These are phyloP conservation scores for Penicillium chermesinum DNA, from an alignment of 495 filamentous ascomycete species.

Conservation along the genomic window DNA sequence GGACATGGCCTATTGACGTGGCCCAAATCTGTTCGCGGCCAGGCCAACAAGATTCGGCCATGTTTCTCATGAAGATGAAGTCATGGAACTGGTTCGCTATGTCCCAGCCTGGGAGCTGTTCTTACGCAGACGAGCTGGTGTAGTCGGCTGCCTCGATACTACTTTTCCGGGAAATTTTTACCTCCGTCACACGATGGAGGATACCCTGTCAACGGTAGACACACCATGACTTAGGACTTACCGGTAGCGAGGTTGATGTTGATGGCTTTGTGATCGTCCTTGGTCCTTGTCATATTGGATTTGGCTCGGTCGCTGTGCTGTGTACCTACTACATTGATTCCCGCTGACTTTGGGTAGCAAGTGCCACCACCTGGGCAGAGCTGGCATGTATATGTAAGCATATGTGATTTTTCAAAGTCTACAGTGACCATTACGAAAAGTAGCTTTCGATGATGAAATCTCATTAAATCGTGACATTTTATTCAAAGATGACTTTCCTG, in stretches of 20 bases:
- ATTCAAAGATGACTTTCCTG: too few species aligned
- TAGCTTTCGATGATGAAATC: too few species aligned
- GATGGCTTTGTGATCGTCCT: constrained; percentile 4
- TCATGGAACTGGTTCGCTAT: too few species aligned
- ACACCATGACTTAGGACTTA: constrained; percentile 16
- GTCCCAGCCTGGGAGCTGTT: too few species aligned
- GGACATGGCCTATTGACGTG: constrained; percentile 22
- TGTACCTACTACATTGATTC: too few species aligned
- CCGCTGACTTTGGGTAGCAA: neutral
- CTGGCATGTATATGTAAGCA: too few species aligned
- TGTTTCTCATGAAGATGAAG: constrained; percentile 17
- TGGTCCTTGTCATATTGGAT: constrained; percentile 6
- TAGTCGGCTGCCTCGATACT: constrained; percentile 3
- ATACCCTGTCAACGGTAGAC: constrained; percentile 16
- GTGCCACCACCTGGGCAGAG: neutral
- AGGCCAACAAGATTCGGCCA: neutral
- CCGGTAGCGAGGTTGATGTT: neutral
- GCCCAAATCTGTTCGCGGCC: constrained; percentile 16
- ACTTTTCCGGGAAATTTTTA: constrained; percentile 14
- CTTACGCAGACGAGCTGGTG: too few species aligned
- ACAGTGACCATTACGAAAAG: too few species aligned
- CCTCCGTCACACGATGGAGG: constrained; percentile 20
- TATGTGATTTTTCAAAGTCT: too few species aligned
- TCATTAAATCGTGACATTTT: too few species aligned
- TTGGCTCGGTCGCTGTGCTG: constrained; percentile 8